Percentiles rank a stretch among this genome's conserved stretches.
These are phyloP conservation scores for Pelargonium australe DNA, from an alignment of 441 rosid genomes.

Conservation along the genomic window DNA sequence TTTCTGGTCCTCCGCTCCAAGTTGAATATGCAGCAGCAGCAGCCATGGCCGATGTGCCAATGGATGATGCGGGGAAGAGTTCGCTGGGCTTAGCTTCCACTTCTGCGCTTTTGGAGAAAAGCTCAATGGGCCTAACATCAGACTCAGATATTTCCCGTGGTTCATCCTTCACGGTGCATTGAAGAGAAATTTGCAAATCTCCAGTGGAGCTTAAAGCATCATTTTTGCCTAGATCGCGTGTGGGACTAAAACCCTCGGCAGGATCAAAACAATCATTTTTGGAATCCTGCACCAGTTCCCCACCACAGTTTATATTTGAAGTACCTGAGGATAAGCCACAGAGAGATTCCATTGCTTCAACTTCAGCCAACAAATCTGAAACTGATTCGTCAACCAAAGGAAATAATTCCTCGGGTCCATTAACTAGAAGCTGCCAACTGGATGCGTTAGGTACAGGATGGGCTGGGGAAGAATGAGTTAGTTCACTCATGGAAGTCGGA, in stretches of 20 bases:
- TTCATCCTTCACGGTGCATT: slow-evolving; percentile 35
- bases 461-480: slow-evolving; percentile 35
- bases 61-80: slow-evolving; percentile 34
- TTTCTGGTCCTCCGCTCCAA: slow-evolving; percentile 27
- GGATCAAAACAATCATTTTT: slow-evolving; percentile 75
- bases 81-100: slow-evolving; percentile 35
- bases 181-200: slow-evolving; percentile 50
- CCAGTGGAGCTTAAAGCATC: slow-evolving; percentile 70
- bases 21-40: slow-evolving; percentile 20
- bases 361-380: slow-evolving; percentile 95
- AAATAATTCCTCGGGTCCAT: slow-evolving; percentile 58
- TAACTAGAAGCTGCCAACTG: slow-evolving; percentile 57
- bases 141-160: slow-evolving; percentile 27
- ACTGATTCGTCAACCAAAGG: slow-evolving; percentile 82
- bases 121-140: slow-evolving; percentile 37
- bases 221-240: slow-evolving; percentile 50
- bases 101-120: slow-evolving; percentile 41
- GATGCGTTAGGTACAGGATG: slow-evolving; percentile 39
- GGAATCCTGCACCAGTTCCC: slow-evolving; percentile 46
- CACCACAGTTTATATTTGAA: slow-evolving; percentile 48
- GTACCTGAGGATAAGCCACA: slow-evolving; percentile 70
- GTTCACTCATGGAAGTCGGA: slow-evolving; percentile 53
- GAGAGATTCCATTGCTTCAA: slow-evolving; percentile 95
- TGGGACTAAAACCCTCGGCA: slow-evolving; percentile 56
- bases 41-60: slow-evolving; percentile 36